phyloP scores from a whole-genome alignment of 176 grass and related monocot species.

The Tillandsia fasciculata region DNA sequence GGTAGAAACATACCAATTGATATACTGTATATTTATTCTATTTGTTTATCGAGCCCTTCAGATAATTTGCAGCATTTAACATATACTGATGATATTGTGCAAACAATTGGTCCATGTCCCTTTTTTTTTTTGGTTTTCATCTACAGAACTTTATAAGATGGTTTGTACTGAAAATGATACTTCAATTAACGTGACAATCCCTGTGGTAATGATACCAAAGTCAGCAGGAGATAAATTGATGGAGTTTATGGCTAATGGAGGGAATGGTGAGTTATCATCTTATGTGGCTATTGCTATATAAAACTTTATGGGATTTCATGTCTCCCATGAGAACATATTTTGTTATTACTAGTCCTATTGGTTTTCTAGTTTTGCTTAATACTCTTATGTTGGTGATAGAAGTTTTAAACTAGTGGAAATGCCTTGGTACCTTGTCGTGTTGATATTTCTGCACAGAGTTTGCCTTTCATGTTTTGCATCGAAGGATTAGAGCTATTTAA shows the following conservation, averaged over 20 bases:
- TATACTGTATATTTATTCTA: conserved; percentile 1
- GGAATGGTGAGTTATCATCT: conserved; percentile 29
- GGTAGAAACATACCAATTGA: conserved; percentile 26
- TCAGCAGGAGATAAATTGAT: conserved; percentile 70
- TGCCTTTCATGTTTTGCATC: no score
- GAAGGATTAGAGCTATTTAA: no score
- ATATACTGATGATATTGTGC: not conserved
- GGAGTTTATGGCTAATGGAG: conserved; percentile 39
- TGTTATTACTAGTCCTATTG: not conserved
- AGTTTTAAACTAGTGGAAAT: not conserved
- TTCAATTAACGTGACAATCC: conserved; percentile 77
- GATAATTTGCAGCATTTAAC: no score
- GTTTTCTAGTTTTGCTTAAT: not conserved
- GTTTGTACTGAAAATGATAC: conserved; percentile 87
- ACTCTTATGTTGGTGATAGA: not conserved
- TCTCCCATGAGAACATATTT: not conserved
- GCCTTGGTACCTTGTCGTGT: not conserved
- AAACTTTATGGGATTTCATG: conserved; percentile 11
- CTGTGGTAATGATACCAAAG: conserved; percentile 82
- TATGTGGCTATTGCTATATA: conserved; percentile 1
- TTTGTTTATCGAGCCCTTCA: no score
- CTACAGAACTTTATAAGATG: conserved; percentile 95
- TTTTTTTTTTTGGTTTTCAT: conserved; percentile 2
- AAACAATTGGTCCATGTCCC: conserved; percentile 14
- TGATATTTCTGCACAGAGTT: no score